Evolutionary conservation across 768 basidiomycete genomes (phyloP).

Genomic region (Grammothele lineata): DNA sequence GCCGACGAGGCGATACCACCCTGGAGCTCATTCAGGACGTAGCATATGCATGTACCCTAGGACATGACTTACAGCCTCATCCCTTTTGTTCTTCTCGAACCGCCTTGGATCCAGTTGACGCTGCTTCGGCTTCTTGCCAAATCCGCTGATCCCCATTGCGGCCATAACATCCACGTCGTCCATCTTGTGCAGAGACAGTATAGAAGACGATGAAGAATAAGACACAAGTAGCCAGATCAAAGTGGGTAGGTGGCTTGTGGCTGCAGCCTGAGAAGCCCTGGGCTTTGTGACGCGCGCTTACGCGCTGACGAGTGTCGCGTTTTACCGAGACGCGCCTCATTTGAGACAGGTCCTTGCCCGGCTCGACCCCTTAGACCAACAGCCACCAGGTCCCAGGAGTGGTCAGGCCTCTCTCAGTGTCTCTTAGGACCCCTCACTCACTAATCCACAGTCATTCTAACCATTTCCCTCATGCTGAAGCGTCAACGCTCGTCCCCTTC

Average conservation of each 20-base stretch:
- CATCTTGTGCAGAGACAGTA: conserved; percentile 30
- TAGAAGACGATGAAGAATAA: too few relatives aligned
- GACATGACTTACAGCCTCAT: conserved; percentile 29
- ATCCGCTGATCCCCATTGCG: conserved; percentile 80
- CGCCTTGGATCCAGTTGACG: conserved; percentile 68
- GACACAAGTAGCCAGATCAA: too few relatives aligned
- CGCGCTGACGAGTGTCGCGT: conserved; percentile 10
- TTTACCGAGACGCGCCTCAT: conserved; percentile 6
- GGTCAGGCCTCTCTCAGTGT: neutral
- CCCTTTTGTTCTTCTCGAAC: conserved; percentile 73
- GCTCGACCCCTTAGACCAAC: neutral
- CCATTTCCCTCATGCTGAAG: conserved; percentile 47
- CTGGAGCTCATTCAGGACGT: neutral
- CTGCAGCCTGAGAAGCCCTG: too few relatives aligned
- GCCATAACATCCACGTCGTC: conserved; percentile 67
- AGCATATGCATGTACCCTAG: neutral
- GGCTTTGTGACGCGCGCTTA: too few relatives aligned
- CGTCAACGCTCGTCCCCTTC: conserved; percentile 39
- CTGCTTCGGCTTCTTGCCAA: conserved; percentile 71
- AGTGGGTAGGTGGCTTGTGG: too few relatives aligned
- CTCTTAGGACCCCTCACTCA: neutral
- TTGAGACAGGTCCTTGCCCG: neutral
- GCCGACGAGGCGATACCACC: conserved; percentile 1
- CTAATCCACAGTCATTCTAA: neutral
- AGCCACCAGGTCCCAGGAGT: conserved; percentile 2